Evolutionary conservation across 495 filamentous ascomycete species (phyloP).

Genomic region (Neurospora sp.): DNA sequence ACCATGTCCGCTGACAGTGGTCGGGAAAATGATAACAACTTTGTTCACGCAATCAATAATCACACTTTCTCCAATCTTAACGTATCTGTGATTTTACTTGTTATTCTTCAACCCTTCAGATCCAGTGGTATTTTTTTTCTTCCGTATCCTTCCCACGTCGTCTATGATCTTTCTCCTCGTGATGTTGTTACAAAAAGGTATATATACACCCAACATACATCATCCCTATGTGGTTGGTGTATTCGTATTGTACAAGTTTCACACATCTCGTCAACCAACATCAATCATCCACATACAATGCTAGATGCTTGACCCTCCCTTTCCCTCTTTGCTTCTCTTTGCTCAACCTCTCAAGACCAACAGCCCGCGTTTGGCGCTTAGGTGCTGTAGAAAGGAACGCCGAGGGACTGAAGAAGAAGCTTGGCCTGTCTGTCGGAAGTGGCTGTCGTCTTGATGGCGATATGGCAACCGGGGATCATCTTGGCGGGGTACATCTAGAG

Average conservation of each 20-base stretch:
- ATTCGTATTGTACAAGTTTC: background rate
- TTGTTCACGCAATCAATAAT: background rate
- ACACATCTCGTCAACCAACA: background rate
- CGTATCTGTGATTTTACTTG: background rate
- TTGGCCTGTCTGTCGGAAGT: slow-evolving; percentile 86
- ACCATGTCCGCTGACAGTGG: background rate
- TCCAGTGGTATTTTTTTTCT: background rate
- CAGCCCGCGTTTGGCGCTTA: background rate
- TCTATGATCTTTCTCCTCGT: background rate
- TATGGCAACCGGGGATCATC: slow-evolving; percentile 87
- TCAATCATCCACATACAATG: background rate
- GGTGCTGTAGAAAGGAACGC: slow-evolving; percentile 59
- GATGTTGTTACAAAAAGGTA: background rate
- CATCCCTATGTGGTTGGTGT: background rate
- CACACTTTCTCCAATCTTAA: background rate
- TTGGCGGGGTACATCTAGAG: slow-evolving; percentile 17
- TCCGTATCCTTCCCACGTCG: background rate
- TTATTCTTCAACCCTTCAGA: background rate
- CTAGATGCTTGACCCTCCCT: background rate
- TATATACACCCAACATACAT: background rate
- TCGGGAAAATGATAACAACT: background rate
- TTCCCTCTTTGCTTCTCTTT: background rate
- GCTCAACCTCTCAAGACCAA: background rate
- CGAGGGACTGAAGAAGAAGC: slow-evolving; percentile 69
- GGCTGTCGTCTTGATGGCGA: slow-evolving; percentile 80